These are phyloP conservation scores for Corrigiola litoralis DNA, from an alignment of 179 eudicot species.

Conservation along the genomic window DNA sequence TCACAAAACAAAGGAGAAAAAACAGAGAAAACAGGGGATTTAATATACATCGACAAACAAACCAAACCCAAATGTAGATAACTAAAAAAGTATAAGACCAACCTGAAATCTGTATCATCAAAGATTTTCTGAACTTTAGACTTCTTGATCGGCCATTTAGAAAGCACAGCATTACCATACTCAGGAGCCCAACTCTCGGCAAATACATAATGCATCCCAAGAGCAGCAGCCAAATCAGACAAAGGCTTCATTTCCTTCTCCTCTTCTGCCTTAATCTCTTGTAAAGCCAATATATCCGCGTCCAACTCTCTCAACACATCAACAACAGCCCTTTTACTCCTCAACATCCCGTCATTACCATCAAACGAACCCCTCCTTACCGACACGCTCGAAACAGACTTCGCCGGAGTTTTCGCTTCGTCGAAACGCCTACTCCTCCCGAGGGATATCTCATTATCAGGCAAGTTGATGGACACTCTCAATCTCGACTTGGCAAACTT, in stretches of 20 bases:
- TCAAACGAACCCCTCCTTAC: conserved; percentile 16
- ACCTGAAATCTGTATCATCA: conserved; percentile 91
- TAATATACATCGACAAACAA: background rate
- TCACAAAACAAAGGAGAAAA: background rate
- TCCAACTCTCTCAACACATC: conserved; percentile 74
- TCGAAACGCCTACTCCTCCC: conserved; percentile 43
- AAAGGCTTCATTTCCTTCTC: conserved; percentile 75
- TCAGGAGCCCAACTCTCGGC: conserved; percentile 99
- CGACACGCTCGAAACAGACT: conserved; percentile 28
- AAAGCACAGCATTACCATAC: conserved; percentile 76
- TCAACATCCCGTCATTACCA: background rate
- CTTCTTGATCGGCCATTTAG: conserved; percentile 77
- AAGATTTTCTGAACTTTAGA: conserved; percentile 64
- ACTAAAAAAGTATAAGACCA: background rate
- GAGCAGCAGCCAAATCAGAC: conserved; percentile 63
- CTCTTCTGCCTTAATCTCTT: conserved; percentile 89
- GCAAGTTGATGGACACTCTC: conserved; percentile 76
- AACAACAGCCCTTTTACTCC: conserved; percentile 37
- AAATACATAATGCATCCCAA: conserved; percentile 84
- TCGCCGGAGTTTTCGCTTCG: conserved; percentile 34
- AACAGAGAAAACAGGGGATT: background rate
- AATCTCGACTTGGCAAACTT: conserved; percentile 56
- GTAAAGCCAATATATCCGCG: conserved; percentile 73
- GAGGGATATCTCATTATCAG: conserved; percentile 81
- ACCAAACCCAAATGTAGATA: background rate